These are phyloP conservation scores for maize (Zea mays) DNA, from an alignment of 176 grass and related monocot species.

Conservation along the genomic window DNA sequence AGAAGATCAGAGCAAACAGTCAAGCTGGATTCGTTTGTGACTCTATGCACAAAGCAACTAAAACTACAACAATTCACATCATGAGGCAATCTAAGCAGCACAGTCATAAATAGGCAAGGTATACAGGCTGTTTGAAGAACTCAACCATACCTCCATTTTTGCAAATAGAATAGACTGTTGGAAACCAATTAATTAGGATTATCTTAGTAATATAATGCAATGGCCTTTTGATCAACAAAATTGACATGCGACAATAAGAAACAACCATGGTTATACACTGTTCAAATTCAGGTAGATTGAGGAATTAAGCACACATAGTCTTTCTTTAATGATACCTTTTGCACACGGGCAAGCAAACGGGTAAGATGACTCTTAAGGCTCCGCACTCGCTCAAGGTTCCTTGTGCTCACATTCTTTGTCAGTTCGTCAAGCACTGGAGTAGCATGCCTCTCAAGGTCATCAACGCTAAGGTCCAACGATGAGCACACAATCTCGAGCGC, in stretches of 20 bases:
- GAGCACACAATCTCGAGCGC: slow-evolving; percentile 72
- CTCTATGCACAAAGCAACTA: background rate
- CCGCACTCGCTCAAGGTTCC: slow-evolving; percentile 87
- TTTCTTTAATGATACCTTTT: slow-evolving; percentile 66
- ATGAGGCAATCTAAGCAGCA: background rate
- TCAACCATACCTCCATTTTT: slow-evolving; percentile 15
- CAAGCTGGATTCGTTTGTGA: background rate
- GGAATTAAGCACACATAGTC: background rate
- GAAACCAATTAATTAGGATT: slow-evolving; percentile 6
- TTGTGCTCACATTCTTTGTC: slow-evolving; percentile 88
- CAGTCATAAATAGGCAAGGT: background rate
- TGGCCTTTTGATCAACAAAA: background rate
- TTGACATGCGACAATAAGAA: background rate
- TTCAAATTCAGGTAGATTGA: background rate
- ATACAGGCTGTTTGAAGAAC: background rate
- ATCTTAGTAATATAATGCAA: background rate
- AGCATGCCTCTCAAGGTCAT: slow-evolving; percentile 75
- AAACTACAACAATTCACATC: slow-evolving; percentile 16
- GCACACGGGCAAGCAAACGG: slow-evolving; percentile 82
- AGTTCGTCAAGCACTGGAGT: slow-evolving; percentile 88
- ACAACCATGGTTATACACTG: background rate
- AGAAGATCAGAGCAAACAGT: background rate
- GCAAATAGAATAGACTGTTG: background rate
- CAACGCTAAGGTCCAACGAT: slow-evolving; percentile 58
- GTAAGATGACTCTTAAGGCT: slow-evolving; percentile 93